Conservation (phyloP, 1,139 yeast genomes). For the Hansenula sp. region DNA sequence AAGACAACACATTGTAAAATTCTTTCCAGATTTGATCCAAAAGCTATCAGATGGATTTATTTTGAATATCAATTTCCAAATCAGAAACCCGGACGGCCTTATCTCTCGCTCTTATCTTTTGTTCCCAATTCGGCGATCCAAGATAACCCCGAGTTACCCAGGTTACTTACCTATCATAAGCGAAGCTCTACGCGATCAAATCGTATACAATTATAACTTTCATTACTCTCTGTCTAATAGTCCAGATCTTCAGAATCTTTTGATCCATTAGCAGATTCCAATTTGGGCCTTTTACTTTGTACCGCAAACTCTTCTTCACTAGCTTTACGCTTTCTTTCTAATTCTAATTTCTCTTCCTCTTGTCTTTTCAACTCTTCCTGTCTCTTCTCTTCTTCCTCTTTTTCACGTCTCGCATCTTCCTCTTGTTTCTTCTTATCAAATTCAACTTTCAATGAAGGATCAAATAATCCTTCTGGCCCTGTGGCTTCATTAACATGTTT, state of each 20-base stretch:
- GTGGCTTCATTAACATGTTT: constrained; percentile 15
- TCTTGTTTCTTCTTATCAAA: constrained; percentile 6
- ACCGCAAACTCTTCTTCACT: constrained; percentile 14
- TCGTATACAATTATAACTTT: too few species aligned
- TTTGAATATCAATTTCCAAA: neutral
- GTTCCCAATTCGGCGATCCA: neutral
- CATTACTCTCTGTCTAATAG: constrained; percentile 4
- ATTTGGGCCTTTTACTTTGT: constrained; percentile 12
- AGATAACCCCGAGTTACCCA: constrained; percentile 2
- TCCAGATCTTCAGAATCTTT: constrained; percentile 9
- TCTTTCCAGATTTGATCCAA: too few species aligned
- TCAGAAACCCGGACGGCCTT: neutral
- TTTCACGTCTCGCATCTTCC: neutral
- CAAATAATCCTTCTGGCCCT: constrained; percentile 20
- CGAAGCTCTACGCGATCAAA: too few species aligned
- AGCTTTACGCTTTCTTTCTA: constrained; percentile 16
- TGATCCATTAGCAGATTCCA: constrained; percentile 6
- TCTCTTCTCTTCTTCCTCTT: neutral
- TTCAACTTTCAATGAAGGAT: constrained; percentile 11
- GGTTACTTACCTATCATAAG: too few species aligned
- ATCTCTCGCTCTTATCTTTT: constrained; percentile 2
- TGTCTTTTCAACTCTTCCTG: constrained; percentile 1
- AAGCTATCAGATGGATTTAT: too few species aligned
- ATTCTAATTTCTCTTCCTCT: constrained; percentile 2
- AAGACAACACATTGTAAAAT: too few species aligned